phyloP scores from a whole-genome alignment of 768 basidiomycete genomes.

The Naematelia encephala region DNA sequence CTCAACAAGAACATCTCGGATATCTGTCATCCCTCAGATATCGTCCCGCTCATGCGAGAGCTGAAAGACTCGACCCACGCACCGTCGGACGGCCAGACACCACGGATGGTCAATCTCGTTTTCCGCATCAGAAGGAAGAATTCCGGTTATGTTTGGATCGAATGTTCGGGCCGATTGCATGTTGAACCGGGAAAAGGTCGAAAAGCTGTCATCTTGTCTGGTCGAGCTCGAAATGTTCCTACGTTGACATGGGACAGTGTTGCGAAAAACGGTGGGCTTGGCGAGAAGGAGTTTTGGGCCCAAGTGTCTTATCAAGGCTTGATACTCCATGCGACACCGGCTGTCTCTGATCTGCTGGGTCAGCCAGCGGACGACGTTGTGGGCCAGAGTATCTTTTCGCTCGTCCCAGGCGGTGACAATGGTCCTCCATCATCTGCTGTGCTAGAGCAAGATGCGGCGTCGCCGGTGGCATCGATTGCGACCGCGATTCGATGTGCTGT shows the following conservation, averaged over 20 bases:
- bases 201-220: conserved; percentile 89
- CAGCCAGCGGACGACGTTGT: conserved; percentile 47
- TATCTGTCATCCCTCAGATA: conserved; percentile 82
- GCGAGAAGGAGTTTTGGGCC: conserved; percentile 53
- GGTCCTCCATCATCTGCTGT: conserved; percentile 25
- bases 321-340: conserved; percentile 50
- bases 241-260: conserved; percentile 63
- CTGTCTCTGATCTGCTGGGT: conserved; percentile 46
- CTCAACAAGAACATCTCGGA: conserved; percentile 73
- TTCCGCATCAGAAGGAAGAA: conserved; percentile 74
- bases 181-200: conserved; percentile 90
- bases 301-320: conserved; percentile 53
- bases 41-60: conserved; percentile 85
- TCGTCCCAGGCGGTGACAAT: conserved; percentile 42
- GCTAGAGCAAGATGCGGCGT: conserved; percentile 18
- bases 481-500: conserved; percentile 37
- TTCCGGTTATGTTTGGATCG: conserved; percentile 78
- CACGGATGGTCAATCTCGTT: conserved; percentile 67
- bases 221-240: conserved; percentile 68
- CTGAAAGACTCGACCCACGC: conserved; percentile 61
- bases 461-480: conserved; percentile 32
- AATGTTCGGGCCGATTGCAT: conserved; percentile 81
- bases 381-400: conserved; percentile 47
- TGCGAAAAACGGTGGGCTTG: conserved; percentile 57
- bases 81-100: conserved; percentile 34